These are phyloP conservation scores for Maudiozyma pseudohumilis DNA, from an alignment of 805 yeast species.

Conservation along the genomic window DNA sequence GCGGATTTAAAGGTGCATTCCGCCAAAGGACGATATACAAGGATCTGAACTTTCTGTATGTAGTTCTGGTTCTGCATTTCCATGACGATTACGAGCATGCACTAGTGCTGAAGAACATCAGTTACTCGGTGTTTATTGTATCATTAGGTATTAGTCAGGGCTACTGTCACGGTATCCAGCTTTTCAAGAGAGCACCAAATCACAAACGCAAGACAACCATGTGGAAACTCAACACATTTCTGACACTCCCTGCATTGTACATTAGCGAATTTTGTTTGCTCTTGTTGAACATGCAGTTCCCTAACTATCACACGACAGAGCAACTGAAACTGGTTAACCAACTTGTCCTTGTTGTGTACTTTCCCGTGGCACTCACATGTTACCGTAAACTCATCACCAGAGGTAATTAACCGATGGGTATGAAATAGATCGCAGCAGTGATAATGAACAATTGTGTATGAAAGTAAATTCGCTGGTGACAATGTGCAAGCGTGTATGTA, in stretches of 20 bases:
- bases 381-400: slow-evolving; percentile 9
- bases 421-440: too few species aligned
- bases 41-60: slow-evolving; percentile 22
- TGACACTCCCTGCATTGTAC: slow-evolving; percentile 20
- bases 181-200: slow-evolving; percentile 15
- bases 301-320: slow-evolving; percentile 19
- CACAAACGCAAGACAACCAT: slow-evolving; percentile 7
- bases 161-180: slow-evolving; percentile 21
- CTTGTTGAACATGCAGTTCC: slow-evolving; percentile 20
- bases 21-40: slow-evolving; percentile 16
- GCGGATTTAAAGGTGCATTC: slow-evolving; percentile 13
- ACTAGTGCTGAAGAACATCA: slow-evolving; percentile 20
- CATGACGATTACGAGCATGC: slow-evolving; percentile 28
- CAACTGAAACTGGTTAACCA: slow-evolving; percentile 19
- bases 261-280: slow-evolving; percentile 25
- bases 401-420: not conserved
- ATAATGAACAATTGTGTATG: too few species aligned
- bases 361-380: slow-evolving; percentile 21
- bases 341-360: slow-evolving; percentile 16
- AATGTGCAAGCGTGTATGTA: not conserved
- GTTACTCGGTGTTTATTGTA: slow-evolving; percentile 25
- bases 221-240: slow-evolving; percentile 16
- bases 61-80: slow-evolving; percentile 22
- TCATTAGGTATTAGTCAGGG: slow-evolving; percentile 19
- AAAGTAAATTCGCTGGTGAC: too few species aligned